Conservation (phyloP, 192 early-diverging fungal species). For the Pilaira anomala region DNA sequence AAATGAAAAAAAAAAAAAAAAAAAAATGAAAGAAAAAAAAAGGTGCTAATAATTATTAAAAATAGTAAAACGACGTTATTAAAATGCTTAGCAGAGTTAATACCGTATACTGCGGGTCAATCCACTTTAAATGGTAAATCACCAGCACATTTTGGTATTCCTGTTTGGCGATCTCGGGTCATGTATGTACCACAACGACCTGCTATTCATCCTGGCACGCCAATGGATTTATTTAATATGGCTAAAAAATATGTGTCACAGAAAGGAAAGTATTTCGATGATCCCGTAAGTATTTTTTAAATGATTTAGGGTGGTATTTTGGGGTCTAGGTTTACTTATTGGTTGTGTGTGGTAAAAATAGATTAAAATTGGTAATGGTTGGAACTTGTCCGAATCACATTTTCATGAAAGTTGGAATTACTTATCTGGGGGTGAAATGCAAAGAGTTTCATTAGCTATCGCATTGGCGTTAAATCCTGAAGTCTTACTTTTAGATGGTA, state of each 20-base stretch:
- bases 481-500: slow-evolving; percentile 77
- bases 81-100: slow-evolving; percentile 76
- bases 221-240: slow-evolving; percentile 64
- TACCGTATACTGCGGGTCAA: slow-evolving; percentile 59
- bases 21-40: not conserved
- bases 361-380: slow-evolving; percentile 59
- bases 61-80: slow-evolving; percentile 79
- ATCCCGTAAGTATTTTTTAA: slow-evolving; percentile 50
- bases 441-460: slow-evolving; percentile 77
- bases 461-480: slow-evolving; percentile 73
- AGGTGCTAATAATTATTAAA: not conserved
- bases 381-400: slow-evolving; percentile 62
- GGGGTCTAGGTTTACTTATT: not conserved
- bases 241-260: slow-evolving; percentile 54
- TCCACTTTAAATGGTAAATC: slow-evolving; percentile 50
- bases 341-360: slow-evolving; percentile 3
- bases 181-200: slow-evolving; percentile 86
- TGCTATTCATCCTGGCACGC: slow-evolving; percentile 67
- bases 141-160: slow-evolving; percentile 60
- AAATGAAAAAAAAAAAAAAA: not conserved
- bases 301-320: not conserved
- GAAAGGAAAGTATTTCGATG: slow-evolving; percentile 39
- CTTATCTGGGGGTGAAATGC: slow-evolving; percentile 84
- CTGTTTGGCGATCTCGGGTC: slow-evolving; percentile 71
- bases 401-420: slow-evolving; percentile 76